Evolutionary conservation across 2,329 filamentous ascomycete species (phyloP), one percentile per base, ranked within the genome.

Genomic region (Ophiostoma montium): DNA sequence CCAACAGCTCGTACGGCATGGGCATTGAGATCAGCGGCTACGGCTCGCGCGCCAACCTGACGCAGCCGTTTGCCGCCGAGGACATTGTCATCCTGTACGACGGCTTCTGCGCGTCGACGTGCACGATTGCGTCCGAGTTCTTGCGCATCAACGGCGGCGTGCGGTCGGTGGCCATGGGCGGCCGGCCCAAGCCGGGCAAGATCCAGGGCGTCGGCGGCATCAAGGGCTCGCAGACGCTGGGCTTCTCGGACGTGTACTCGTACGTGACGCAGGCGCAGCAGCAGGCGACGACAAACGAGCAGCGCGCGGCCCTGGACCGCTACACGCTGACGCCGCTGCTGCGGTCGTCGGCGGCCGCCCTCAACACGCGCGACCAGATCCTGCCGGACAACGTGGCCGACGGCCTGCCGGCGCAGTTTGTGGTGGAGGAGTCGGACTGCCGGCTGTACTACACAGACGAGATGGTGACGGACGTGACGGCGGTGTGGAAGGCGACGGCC

Each of bases 141-240:
- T 57, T 63, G 52, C 57, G 56, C 35, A 54, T 57, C 43, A 55
- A 59, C 50, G 57, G 50, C 21, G 70, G 72, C n/a, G 72, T 81
- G 2, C 72, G 71, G 57, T 73, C 70, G 50, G 68, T 83, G 23
- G 70, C 70, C 2, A 67, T 81, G n/a, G 80, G 82, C 10, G 82
- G 82, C 2, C 72, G 75, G 1, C 73, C 80, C 0, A 62, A 64
- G 11, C 57, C 66, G 0, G 63, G 64, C 0, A 70, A 72, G 1
- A 83, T 81, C 65, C 77, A 82, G 64, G 71, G 69, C 5, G 67
- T 82, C 16, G 78, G 80, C n/a, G 81, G 80, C n/a, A 71, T 77
- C 44, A 78, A 81, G 57, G 81, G 80, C 31, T 65, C 63, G 8
- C 56, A 57, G 55, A 50, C 39, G 33, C 42, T 53, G 5, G 2